A percentile compares a stretch with the other conserved stretches of the same genome.
These are phyloP conservation scores for Gypsophila paniculata DNA, from an alignment of 179 eudicot genomes.

Conservation along the genomic window DNA sequence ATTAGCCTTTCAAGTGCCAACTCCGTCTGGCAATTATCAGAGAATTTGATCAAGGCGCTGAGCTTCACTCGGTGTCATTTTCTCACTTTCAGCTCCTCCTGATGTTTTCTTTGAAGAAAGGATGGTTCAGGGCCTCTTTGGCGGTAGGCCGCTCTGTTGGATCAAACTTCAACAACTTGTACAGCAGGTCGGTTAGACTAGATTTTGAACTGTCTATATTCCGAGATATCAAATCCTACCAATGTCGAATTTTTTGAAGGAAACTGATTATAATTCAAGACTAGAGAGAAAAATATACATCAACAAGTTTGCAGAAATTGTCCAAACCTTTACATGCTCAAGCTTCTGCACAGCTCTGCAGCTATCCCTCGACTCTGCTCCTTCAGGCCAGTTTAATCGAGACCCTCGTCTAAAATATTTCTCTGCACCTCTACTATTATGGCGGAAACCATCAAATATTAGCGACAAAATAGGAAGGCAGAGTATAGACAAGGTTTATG, in stretches of 20 bases:
- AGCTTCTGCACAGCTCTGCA: conserved; percentile 71
- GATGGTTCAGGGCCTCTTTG: conserved; percentile 51
- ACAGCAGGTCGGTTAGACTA: conserved; percentile 45
- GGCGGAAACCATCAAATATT: neutral
- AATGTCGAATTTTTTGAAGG: neutral
- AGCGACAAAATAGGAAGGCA: neutral
- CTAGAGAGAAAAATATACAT: neutral
- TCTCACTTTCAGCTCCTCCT: conserved; percentile 14
- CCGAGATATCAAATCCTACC: conserved; percentile 53
- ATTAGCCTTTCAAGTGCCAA: neutral
- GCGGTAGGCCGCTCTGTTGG: conserved; percentile 62
- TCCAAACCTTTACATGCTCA: conserved; percentile 53
- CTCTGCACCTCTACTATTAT: conserved; percentile 56
- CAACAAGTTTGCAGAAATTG: neutral
- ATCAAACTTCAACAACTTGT: conserved; percentile 57
- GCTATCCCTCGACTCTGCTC: conserved; percentile 79
- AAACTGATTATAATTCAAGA: neutral
- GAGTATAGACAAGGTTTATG: neutral
- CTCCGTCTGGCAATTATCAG: neutral
- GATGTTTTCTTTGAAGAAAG: conserved; percentile 40
- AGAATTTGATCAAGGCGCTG: neutral
- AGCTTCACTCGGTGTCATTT: neutral
- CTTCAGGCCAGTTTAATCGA: conserved; percentile 78
- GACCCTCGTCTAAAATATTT: conserved; percentile 60
- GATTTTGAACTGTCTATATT: conserved; percentile 40